Conservation (phyloP, 2,329 filamentous ascomycete genomes). For the Aspergillus pseudonomiae region DNA sequence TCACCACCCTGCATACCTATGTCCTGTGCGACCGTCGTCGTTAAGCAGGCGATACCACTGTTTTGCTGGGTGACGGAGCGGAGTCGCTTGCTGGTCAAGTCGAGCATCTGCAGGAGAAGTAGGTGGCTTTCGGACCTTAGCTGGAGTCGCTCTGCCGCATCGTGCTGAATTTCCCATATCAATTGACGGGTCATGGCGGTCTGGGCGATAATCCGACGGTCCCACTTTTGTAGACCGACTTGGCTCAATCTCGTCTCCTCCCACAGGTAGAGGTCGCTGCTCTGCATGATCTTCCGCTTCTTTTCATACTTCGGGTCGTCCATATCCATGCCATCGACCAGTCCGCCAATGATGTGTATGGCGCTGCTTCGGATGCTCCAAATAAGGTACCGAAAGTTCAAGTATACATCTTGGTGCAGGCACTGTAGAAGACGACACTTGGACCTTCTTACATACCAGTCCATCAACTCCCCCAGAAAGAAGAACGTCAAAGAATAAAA, state of each 20-base stretch:
- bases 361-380: conserved; percentile 33
- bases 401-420: conserved; percentile 38
- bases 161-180: conserved; percentile 42
- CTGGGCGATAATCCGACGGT: conserved; percentile 37
- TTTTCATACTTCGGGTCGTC: conserved; percentile 26
- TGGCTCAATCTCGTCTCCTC: conserved; percentile 37
- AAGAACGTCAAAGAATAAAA: conserved; percentile 42
- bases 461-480: conserved; percentile 41
- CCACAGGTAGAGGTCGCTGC: conserved; percentile 29
- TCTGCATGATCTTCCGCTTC: conserved; percentile 18
- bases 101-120: conserved; percentile 32
- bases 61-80: conserved; percentile 28
- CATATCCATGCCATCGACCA: conserved; percentile 27
- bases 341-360: conserved; percentile 19
- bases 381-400: conserved; percentile 38
- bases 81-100: conserved; percentile 28
- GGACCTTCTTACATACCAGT: conserved; percentile 39
- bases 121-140: conserved; percentile 29
- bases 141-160: conserved; percentile 31
- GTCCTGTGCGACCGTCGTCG: conserved; percentile 33
- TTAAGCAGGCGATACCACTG: conserved; percentile 36
- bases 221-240: conserved; percentile 34
- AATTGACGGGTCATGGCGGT: conserved; percentile 40
- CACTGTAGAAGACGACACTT: conserved; percentile 40
- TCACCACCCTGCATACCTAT: conserved; percentile 30